Evolutionary conservation across 2,329 filamentous ascomycete genomes (phyloP).

Genomic region (Phialophora verrucosa): DNA sequence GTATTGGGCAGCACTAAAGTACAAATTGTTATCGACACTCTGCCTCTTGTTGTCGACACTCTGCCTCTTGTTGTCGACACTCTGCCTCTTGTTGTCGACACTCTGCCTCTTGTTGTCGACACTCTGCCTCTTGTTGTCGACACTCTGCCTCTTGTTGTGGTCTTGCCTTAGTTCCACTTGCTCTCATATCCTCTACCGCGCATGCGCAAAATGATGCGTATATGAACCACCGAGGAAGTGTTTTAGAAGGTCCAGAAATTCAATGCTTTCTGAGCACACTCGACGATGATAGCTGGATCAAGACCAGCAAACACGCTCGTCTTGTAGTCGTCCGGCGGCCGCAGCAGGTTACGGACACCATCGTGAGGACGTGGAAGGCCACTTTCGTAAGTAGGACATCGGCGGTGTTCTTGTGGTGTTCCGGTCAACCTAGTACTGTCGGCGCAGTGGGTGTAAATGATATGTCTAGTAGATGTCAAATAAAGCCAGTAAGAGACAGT

Average conservation of each 20-base stretch:
- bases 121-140: no score
- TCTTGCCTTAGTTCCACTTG: no score
- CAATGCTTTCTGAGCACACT: slow-evolving; percentile 79
- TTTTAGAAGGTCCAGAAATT: slow-evolving; percentile 88
- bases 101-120: no score
- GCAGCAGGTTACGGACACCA: slow-evolving; percentile 72
- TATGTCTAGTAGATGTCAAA: slow-evolving; percentile 64
- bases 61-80: no score
- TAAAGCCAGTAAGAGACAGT: slow-evolving; percentile 4
- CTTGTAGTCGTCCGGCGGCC: slow-evolving; percentile 87
- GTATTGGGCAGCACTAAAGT: no score
- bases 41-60: no score
- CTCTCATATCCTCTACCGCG: no score
- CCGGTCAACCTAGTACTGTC: slow-evolving; percentile 66
- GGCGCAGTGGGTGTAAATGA: slow-evolving; percentile 81
- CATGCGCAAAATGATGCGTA: no score
- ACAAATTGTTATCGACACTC: no score
- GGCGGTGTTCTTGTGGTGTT: slow-evolving; percentile 58
- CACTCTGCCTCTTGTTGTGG: no score
- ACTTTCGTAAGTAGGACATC: slow-evolving; percentile 78
- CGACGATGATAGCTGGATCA: slow-evolving; percentile 80
- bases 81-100: no score
- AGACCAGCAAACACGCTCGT: slow-evolving; percentile 83
- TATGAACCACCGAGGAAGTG: no score
- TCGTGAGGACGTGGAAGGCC: slow-evolving; percentile 74